These are phyloP conservation scores for Thelonectria rubi DNA, from an alignment of 2,329 filamentous ascomycete species.

Conservation along the genomic window DNA sequence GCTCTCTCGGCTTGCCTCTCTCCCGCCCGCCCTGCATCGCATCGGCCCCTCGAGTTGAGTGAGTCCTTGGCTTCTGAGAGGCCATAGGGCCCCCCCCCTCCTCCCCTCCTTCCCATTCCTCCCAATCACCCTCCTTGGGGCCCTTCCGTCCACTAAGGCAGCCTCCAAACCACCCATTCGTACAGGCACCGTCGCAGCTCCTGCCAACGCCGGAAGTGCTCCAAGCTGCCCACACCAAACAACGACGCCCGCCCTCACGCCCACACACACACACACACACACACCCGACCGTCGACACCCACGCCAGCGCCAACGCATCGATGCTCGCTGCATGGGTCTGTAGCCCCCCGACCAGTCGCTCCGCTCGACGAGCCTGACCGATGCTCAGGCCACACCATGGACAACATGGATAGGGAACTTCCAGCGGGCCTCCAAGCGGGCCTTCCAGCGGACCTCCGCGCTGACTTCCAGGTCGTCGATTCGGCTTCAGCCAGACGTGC, in stretches of 20 bases:
- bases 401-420: conserved; percentile 50
- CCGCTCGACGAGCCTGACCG: conserved; percentile 54
- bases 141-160: conserved; percentile 9
- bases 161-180: conserved; percentile 9
- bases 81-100: conserved; percentile 9
- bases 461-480: conserved; percentile 39
- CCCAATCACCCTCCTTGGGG: conserved; percentile 1
- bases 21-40: conserved; percentile 2
- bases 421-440: conserved; percentile 43
- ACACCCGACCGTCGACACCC: conserved; percentile 27
- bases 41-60: conserved; percentile 11
- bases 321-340: conserved; percentile 57
- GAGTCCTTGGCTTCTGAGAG: conserved; percentile 4
- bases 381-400: conserved; percentile 61
- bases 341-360: conserved; percentile 53
- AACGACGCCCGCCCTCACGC: conserved; percentile 49
- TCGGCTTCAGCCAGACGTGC: conserved; percentile 30
- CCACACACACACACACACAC: conserved; percentile 9
- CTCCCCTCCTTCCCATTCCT: conserved; percentile 2
- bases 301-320: conserved; percentile 55
- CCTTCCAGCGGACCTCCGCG: conserved; percentile 18
- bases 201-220: conserved; percentile 30
- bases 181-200: conserved; percentile 6
- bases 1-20: conserved; percentile 6
- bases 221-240: conserved; percentile 12